Evolutionary conservation across 2,329 filamentous ascomycete genomes (phyloP), one percentile per base, ranked within the genome.

Genomic region (Phialophora tarda): DNA sequence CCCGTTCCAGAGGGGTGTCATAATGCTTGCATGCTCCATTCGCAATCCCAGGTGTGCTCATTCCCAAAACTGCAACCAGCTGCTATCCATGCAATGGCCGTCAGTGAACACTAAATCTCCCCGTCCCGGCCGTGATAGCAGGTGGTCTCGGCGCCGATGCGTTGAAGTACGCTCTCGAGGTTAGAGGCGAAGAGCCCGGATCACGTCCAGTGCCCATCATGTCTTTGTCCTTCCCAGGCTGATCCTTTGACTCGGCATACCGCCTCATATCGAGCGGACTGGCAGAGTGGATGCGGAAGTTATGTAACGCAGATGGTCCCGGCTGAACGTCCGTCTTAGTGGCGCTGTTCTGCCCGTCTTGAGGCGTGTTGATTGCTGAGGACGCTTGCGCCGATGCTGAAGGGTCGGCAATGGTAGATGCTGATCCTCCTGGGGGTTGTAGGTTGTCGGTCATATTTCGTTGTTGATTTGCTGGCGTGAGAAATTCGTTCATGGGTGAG

Each of bases 391-490:
- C 77, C 10, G 79, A 80, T 14, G 76, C 76, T 11, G 79, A 80
- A 26, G 74, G 73, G 62, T 82, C 81, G 3, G 79, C 76, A 48
- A 82, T 81, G 3, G 81, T 82, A 8, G 80, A 82, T 24, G 79
- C 81, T 3, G 81, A 82, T 24, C 80, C 81, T 65, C 79, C 78
- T 7, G 59, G 59, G 6, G 79, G 77, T 21, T 77, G 79, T 64
- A 79, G 75, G 8, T 78, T 73, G 62, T 82, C 80, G 12, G 30
- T 41, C 17, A 79, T 76, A 12, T 78, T 73, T 32, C 79, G 77
- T 71, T 79, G 81, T 71, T 82, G 81, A 47, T 77, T 77, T 14
- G 79, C 78, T 32, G 81, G 80, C 4, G 80, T 81, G 23, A 77
- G 74, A 64, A 77, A 79, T 17, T 75, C 72, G 26, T 64, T 65